These are phyloP conservation scores for Pseudovirgaria hyperparasitica DNA, from an alignment of 2,329 filamentous ascomycete species.

Conservation along the genomic window DNA sequence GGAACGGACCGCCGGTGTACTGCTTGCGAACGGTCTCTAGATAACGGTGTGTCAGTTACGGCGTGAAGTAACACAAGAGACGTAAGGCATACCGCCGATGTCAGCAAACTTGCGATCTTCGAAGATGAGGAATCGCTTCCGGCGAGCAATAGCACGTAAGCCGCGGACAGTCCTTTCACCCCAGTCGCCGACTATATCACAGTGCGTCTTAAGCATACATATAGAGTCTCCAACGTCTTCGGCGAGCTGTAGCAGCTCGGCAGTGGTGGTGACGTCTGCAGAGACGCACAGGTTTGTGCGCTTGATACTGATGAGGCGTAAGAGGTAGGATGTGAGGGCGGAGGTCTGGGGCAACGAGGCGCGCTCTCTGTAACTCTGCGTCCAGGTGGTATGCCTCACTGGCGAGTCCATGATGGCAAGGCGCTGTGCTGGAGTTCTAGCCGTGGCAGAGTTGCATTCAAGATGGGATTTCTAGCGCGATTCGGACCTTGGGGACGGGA, in stretches of 20 bases:
- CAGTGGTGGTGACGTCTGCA: conserved; percentile 44
- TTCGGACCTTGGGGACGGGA: too few species aligned
- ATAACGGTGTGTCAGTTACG: conserved; percentile 7
- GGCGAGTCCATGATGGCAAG: too few species aligned
- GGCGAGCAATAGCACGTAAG: conserved; percentile 33
- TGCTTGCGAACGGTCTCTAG: conserved; percentile 42
- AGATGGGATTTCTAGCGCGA: too few species aligned
- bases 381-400: conserved; percentile 28
- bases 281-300: conserved; percentile 41
- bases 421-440: too few species aligned
- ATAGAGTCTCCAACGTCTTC: conserved; percentile 48
- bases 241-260: conserved; percentile 41
- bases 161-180: conserved; percentile 39
- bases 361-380: conserved; percentile 32
- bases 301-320: conserved; percentile 37
- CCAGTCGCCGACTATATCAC: conserved; percentile 50
- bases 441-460: too few species aligned
- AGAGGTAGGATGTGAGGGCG: conserved; percentile 34
- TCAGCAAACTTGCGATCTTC: conserved; percentile 44
- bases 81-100: conserved; percentile 36
- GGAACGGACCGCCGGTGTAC: conserved; percentile 37
- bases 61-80: conserved; percentile 1
- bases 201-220: conserved; percentile 47
- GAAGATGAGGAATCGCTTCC: conserved; percentile 40
- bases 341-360: conserved; percentile 28